Base-by-base conservation (phyloP, 805 yeast species). In the Hemisphaericaspora nanyangensis region DNA sequence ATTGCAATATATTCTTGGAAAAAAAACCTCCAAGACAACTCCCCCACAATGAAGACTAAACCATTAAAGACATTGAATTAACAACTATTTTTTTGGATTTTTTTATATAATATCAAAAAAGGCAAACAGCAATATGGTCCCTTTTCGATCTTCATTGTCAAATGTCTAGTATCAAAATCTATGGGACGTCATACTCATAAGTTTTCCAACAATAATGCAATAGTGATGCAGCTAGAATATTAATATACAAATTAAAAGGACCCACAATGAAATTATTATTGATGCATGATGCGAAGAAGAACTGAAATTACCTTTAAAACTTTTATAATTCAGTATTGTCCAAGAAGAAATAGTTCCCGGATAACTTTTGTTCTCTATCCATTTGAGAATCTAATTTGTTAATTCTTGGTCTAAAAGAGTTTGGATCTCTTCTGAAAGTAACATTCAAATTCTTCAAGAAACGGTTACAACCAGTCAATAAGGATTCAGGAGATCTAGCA, bases 361-460 rank as follows among this genome's bases (percentile, higher is more conserved):
- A 59, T 31, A 78, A 60, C 72, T 93, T 93, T 70, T 93, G 99
- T 72, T 93, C 98, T 70, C 85, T 93, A 68, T 93, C 99, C 96
- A 93, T 88, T 76, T 93, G 99, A 39, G 98, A 90, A 59, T 86
- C 98, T 60, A 87, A 72, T 70, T 93, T 93, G 75, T 93, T 93
- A 65, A 93, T 93, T 79, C 99, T 86, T 58, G 99, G 99, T 72
- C 99, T 85, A 78, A 79, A 93, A 41, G 96, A 86, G 62, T 82
- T 88, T 56, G 99, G 98, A 71, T 93, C 99, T 75, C 99, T 88
- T 81, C 99, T 87, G 74, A 93, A 93, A 2, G 99, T 93, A 46
- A 93, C 99, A 54, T 91, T 87, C 74, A 93, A 80, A 65, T 89
- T 91, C 82, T 91, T 90, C 74, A 93, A 80, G 80, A 93, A 93